Evolutionary conservation across 2,329 filamentous ascomycete species (phyloP).

Genomic region (Neodidymelliopsis sp.): DNA sequence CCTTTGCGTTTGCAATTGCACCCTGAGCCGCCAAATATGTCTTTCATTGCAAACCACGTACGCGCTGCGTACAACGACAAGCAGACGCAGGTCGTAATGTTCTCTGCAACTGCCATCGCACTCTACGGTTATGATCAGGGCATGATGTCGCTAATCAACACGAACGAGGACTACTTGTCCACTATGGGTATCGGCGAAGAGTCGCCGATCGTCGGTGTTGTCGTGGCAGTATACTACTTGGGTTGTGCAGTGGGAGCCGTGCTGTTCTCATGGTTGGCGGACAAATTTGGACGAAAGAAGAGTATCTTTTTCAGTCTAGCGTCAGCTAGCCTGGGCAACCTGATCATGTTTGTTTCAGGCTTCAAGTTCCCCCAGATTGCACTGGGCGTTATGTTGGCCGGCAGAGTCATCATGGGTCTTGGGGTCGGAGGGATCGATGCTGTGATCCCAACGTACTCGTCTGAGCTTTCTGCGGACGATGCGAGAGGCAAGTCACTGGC

Average conservation of each 20-base stretch:
- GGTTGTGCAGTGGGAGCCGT: conserved; percentile 67
- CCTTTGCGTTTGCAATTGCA: conserved; percentile 10
- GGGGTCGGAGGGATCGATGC: conserved; percentile 68
- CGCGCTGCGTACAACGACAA: conserved; percentile 45
- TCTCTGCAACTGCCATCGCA: conserved; percentile 62
- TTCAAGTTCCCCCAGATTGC: conserved; percentile 54
- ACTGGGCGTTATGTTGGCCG: conserved; percentile 59
- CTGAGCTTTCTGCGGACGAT: conserved; percentile 64
- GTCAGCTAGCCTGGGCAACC: conserved; percentile 62
- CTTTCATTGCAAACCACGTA: conserved; percentile 24
- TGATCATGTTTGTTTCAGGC: conserved; percentile 67
- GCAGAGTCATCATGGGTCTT: conserved; percentile 62
- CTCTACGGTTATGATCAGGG: conserved; percentile 61
- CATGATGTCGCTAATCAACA: conserved; percentile 63
- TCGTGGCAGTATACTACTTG: conserved; percentile 69
- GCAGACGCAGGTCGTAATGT: conserved; percentile 59
- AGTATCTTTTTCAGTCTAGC: conserved; percentile 64
- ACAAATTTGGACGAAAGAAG: conserved; percentile 62
- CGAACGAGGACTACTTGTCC: conserved; percentile 61
- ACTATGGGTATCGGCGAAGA: conserved; percentile 64
- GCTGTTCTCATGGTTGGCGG: conserved; percentile 63
- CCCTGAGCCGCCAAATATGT: conserved; percentile 14
- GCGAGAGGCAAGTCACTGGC: conserved; percentile 65
- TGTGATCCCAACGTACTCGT: conserved; percentile 67
- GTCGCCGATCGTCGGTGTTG: conserved; percentile 63